Conservation (phyloP, 306 rosid genomes). For the barrel medic (Medicago truncatula) region MtrunA17r5.0-ANR NC_053046.1:31091501-31092000, state of each 20-base stretch:
- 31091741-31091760: constrained; percentile 96
- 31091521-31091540: constrained; percentile 80
- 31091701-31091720: constrained; percentile 87
- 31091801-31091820: constrained; percentile 91
- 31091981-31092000: constrained; percentile 86
- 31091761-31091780: constrained; percentile 83
- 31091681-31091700: constrained; percentile 36
- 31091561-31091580: constrained; percentile 83
- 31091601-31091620: constrained; percentile 87
- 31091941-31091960: constrained; percentile 85
- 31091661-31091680: not conserved
- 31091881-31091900: constrained; percentile 6
- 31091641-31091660: not conserved
- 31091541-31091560: constrained; percentile 81
- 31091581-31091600: constrained; percentile 72
- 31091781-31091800: constrained; percentile 81
- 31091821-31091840: constrained; percentile 69
- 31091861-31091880: constrained; percentile 68
- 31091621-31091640: constrained; percentile 59
- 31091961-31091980: constrained; percentile 89
- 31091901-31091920: not conserved
- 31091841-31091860: constrained; percentile 84
- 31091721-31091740: constrained; percentile 70
- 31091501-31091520: constrained; percentile 90
- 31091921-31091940: constrained; percentile 40